These are phyloP conservation scores for Fusarium sp. DNA, from an alignment of 2,329 filamentous ascomycete genomes.

Conservation along the genomic window DNA sequence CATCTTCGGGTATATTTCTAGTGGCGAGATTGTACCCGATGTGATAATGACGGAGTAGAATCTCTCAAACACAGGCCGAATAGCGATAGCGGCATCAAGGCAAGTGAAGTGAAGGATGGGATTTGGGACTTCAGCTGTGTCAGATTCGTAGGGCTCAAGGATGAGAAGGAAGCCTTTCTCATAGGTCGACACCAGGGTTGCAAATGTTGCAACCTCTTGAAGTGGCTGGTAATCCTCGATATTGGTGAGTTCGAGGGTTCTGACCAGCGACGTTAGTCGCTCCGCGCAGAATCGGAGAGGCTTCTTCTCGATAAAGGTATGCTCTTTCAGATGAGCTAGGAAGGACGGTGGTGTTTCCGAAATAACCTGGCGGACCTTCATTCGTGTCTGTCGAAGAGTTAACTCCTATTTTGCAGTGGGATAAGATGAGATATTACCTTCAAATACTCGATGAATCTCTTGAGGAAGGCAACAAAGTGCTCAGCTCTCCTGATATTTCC, in stretches of 20 bases:
- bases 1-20: conserved; percentile 99
- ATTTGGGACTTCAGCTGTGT: conserved; percentile 94
- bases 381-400: conserved; percentile 73
- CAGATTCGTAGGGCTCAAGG: conserved; percentile 96
- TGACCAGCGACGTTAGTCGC: conserved; percentile 90
- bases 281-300: conserved; percentile 95
- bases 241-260: conserved; percentile 94
- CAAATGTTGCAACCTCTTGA: conserved; percentile 97
- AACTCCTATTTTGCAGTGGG: neutral
- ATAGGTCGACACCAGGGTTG: conserved; percentile 94
- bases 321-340: conserved; percentile 89
- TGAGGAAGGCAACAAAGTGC: conserved; percentile 94
- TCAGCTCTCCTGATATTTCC: conserved; percentile 96
- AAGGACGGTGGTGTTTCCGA: conserved; percentile 97
- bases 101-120: conserved; percentile 98
- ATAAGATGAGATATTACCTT: conserved; percentile 61
- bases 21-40: conserved; percentile 93
- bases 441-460: conserved; percentile 96
- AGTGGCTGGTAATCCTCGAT: conserved; percentile 98
- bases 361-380: conserved; percentile 98
- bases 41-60: conserved; percentile 99
- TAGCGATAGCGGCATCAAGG: conserved; percentile 95
- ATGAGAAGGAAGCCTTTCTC: conserved; percentile 97
- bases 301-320: conserved; percentile 98
- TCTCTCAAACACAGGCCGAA: conserved; percentile 95